Conservation (phyloP, 495 filamentous ascomycete species). For the Tuber aestivum region DNA sequence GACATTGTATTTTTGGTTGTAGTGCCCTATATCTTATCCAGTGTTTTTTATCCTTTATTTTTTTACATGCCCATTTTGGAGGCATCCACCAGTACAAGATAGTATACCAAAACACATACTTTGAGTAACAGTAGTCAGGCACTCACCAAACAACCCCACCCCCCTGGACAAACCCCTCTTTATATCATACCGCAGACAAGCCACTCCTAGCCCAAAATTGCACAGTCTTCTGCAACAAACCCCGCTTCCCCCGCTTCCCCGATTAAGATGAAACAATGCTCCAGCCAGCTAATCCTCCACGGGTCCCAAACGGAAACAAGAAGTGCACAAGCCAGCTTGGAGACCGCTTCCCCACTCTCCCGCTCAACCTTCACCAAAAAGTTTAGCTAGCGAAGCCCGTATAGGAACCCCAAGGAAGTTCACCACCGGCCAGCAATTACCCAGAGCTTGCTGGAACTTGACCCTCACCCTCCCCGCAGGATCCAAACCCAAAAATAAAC, state of each 20-base stretch:
- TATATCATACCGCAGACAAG: background rate
- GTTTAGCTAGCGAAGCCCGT: background rate
- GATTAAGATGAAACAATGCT: background rate
- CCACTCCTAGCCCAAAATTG: background rate
- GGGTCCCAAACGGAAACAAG: background rate
- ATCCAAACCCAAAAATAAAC: background rate
- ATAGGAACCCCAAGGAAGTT: background rate
- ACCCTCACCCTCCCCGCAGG: background rate
- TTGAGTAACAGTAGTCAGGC: background rate
- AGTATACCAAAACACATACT: background rate
- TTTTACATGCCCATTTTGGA: too few species aligned
- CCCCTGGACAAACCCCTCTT: too few species aligned
- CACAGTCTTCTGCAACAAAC: background rate
- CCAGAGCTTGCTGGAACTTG: background rate
- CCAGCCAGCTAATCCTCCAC: background rate
- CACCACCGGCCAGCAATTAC: too few species aligned
- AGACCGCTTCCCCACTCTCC: background rate
- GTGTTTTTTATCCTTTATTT: too few species aligned
- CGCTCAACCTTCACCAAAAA: background rate
- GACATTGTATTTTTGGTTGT: too few species aligned
- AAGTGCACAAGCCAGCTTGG: background rate
- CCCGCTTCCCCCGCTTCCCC: background rate
- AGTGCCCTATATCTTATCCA: too few species aligned
- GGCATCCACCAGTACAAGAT: too few species aligned
- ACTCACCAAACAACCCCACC: too few species aligned